Base-by-base conservation (phyloP, 2,329 filamentous ascomycete genomes). In the Fusarium buxicola region DNA sequence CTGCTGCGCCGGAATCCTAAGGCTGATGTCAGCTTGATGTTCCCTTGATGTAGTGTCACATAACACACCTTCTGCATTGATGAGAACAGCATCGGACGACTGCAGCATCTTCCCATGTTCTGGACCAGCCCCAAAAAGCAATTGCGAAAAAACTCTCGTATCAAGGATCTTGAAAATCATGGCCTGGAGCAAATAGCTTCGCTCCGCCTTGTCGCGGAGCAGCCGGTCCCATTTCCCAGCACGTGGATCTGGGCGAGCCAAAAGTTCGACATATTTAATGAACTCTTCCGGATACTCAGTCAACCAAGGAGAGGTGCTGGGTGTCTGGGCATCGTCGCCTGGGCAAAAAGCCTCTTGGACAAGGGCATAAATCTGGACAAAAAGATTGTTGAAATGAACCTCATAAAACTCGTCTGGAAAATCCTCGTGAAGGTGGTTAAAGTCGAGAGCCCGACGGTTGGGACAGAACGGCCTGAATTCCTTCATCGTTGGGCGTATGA, bases 61-160 rank as follows among this genome's bases (percentile, higher is more conserved):
- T 27, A 21, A 55, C 67, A 43, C 49, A 75, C 74, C 74, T 56
- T 75, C 73, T 28, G 62, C 28, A 28, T 61, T 36, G n/a, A 72
- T 53, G 32, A 73, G 64, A 2, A 59, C 58, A 24, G 43, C 45
- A 39, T 76, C 74, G 9, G 66, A 65, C 11, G 55, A 55, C 9
- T 52, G 30, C 4, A 76, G 59, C 3, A 61, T 41, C 44, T 60
- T 52, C 27, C 34, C 32, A 45, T 75, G 72, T n/a, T 65, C 62
- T 3, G 57, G 13, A 13, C 54, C 52, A 16, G 74, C 73, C 10
- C 75, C 75, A 58, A 77, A 77, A 4, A 76, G 62, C 8, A 74
- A 58, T 11, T 54, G 44, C 7, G 70, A 71, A 15, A 76, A 73
- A 15, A 75, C 58, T 1, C 67, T 46, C 4, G 54, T 55, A 9